Evolutionary conservation across 1,284 basidiomycete genomes (phyloP).

Genomic region (Boletus holoroseus): DNA sequence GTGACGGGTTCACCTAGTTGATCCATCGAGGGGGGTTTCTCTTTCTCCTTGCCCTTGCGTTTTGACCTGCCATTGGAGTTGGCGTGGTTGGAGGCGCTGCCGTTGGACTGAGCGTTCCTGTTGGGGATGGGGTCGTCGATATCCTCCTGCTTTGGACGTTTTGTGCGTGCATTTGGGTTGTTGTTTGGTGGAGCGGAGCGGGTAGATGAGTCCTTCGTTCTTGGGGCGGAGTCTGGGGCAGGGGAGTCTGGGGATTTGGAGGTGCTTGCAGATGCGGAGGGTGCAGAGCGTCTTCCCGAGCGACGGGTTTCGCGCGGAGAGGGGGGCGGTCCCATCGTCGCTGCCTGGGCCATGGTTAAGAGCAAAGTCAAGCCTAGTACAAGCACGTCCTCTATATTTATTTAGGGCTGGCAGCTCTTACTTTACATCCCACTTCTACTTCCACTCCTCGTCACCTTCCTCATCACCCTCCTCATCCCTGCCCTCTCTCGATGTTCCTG

Average conservation of each 20-base stretch:
- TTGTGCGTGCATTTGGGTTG: constrained; percentile 44
- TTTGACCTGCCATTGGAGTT: constrained; percentile 35
- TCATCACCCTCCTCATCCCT: not conserved
- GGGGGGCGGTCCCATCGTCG: constrained; percentile 66
- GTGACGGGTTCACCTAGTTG: constrained; percentile 21
- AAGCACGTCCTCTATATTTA: constrained; percentile 23
- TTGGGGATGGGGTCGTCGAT: constrained; percentile 51
- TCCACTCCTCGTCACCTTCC: constrained; percentile 4
- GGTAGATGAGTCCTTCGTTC: constrained; percentile 37
- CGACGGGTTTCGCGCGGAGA: constrained; percentile 71
- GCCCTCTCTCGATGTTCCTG: not conserved
- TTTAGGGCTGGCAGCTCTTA: constrained; percentile 38
- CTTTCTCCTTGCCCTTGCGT: constrained; percentile 36
- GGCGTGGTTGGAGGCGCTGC: constrained; percentile 36
- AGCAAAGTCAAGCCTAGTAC: constrained; percentile 9
- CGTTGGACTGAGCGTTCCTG: constrained; percentile 42
- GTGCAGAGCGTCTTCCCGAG: constrained; percentile 65
- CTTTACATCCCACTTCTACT: constrained; percentile 6
- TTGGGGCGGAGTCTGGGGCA: constrained; percentile 46
- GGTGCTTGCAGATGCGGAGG: constrained; percentile 57
- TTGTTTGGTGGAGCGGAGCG: constrained; percentile 44
- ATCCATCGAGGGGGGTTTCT: constrained; percentile 28
- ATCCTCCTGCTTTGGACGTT: constrained; percentile 70
- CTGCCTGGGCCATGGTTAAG: constrained; percentile 44
- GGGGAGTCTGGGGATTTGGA: constrained; percentile 74